Conservation (phyloP, 2,329 filamentous ascomycete species). For the Zymoseptoria pseudotritici region DNA sequence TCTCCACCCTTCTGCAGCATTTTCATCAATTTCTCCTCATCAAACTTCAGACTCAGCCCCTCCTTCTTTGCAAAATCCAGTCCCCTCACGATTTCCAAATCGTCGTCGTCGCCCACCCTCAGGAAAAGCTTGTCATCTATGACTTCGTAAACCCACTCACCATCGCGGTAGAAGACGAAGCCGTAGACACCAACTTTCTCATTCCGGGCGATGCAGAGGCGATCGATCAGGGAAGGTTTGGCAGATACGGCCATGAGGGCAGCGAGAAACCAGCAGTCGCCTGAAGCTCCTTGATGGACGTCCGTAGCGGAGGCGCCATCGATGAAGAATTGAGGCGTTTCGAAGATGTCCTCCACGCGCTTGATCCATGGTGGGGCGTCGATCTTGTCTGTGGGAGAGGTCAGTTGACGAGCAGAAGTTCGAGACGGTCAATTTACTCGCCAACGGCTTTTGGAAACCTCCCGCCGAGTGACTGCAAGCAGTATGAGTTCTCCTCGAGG, state of each 20-base stretch:
- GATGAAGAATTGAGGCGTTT: conserved; percentile 52
- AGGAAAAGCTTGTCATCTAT: conserved; percentile 87
- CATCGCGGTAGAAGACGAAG: conserved; percentile 77
- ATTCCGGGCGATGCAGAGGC: conserved; percentile 64
- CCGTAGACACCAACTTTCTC: conserved; percentile 73
- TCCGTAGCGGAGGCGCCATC: conserved; percentile 71
- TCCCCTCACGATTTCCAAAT: conserved; percentile 41
- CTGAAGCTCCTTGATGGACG: conserved; percentile 68
- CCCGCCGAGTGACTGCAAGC: conserved; percentile 23
- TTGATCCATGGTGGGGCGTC: conserved; percentile 27
- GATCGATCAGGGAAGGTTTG: conserved; percentile 67
- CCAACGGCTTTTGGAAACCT: conserved; percentile 12
- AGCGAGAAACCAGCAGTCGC: conserved; percentile 83
- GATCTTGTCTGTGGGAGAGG: conserved; percentile 8
- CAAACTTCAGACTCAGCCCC: conserved; percentile 28
- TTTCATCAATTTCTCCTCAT: conserved; percentile 40
- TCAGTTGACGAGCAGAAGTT: background rate
- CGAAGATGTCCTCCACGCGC: conserved; percentile 29
- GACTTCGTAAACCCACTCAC: conserved; percentile 86
- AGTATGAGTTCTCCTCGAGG: conserved; percentile 57
- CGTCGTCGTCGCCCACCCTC: conserved; percentile 74
- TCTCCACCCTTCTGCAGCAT: conserved; percentile 66
- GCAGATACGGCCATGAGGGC: conserved; percentile 71
- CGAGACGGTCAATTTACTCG: background rate
- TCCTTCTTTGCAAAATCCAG: conserved; percentile 21